phyloP scores from a whole-genome alignment of 2,329 filamentous ascomycete genomes.

The Alternaria arbusti region DNA sequence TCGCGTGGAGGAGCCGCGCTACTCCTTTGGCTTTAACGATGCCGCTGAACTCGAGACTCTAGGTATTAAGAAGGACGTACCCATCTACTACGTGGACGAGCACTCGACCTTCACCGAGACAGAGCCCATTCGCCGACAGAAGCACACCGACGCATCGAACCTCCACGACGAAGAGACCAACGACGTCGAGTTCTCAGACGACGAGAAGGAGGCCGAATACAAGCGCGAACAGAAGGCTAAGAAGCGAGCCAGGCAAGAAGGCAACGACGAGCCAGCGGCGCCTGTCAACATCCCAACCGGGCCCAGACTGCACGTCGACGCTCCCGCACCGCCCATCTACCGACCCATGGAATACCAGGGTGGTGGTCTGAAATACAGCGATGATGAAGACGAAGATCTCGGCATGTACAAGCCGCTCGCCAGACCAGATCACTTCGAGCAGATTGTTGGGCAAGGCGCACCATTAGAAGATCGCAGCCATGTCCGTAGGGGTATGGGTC shows the following conservation, averaged over 20 bases:
- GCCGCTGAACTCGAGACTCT: constrained; percentile 70
- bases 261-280: constrained; percentile 28
- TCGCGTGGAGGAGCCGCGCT: constrained; percentile 83
- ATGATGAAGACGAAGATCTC: constrained; percentile 52
- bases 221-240: constrained; percentile 66
- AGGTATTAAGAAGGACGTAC: constrained; percentile 71
- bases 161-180: constrained; percentile 93
- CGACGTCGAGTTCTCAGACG: constrained; percentile 94
- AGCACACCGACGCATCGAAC: constrained; percentile 94
- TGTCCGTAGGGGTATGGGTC: constrained; percentile 43
- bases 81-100: constrained; percentile 78
- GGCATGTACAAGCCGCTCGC: constrained; percentile 58
- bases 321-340: constrained; percentile 21
- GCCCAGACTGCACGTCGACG: constrained; percentile 25
- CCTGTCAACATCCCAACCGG: constrained; percentile 28
- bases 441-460: constrained; percentile 51
- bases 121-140: constrained; percentile 75
- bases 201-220: constrained; percentile 88
- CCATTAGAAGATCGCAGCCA: constrained; percentile 48
- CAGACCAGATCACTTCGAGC: constrained; percentile 54
- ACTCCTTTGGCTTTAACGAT: constrained; percentile 78
- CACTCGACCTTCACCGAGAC: constrained; percentile 89
- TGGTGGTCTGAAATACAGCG: constrained; percentile 51
- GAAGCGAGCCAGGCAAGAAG: constrained; percentile 52
- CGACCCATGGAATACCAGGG: constrained; percentile 39